Conservation (phyloP, 2,329 filamentous ascomycete species). For the Cercospora zeina region DNA sequence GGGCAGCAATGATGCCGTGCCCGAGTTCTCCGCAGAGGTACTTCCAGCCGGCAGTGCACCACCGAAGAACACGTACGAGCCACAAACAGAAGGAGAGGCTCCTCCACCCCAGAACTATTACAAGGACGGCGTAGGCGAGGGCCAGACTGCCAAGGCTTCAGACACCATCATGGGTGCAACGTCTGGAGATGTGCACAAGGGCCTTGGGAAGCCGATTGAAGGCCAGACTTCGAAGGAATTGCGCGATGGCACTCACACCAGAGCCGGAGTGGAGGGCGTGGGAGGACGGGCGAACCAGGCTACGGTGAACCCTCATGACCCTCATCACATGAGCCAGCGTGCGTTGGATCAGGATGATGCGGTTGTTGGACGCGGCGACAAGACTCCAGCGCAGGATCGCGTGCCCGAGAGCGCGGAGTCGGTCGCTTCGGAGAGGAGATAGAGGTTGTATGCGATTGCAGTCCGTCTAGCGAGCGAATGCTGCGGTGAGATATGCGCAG, state of each 20-base stretch:
- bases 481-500: not conserved
- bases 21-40: constrained; percentile 64
- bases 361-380: constrained; percentile 38
- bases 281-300: constrained; percentile 37
- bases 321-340: constrained; percentile 42
- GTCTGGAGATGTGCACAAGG: constrained; percentile 55
- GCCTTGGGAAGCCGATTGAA: constrained; percentile 54
- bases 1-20: constrained; percentile 56
- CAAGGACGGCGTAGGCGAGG: constrained; percentile 46
- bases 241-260: constrained; percentile 46
- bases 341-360: constrained; percentile 43
- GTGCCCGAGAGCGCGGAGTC: constrained; percentile 37
- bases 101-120: constrained; percentile 46
- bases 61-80: constrained; percentile 46
- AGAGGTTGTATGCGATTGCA: not conserved
- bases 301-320: constrained; percentile 38
- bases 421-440: constrained; percentile 34
- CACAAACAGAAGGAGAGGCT: constrained; percentile 44
- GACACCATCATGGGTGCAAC: constrained; percentile 55
- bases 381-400: constrained; percentile 41
- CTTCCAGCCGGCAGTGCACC: constrained; percentile 66
- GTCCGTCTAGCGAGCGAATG: not conserved
- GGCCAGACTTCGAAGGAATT: constrained; percentile 54
- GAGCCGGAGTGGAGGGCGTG: constrained; percentile 45
- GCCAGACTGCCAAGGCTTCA: constrained; percentile 46